Evolutionary conservation across 129 eudicot genomes (phyloP).

Genomic region (Glebionis coronaria): DNA sequence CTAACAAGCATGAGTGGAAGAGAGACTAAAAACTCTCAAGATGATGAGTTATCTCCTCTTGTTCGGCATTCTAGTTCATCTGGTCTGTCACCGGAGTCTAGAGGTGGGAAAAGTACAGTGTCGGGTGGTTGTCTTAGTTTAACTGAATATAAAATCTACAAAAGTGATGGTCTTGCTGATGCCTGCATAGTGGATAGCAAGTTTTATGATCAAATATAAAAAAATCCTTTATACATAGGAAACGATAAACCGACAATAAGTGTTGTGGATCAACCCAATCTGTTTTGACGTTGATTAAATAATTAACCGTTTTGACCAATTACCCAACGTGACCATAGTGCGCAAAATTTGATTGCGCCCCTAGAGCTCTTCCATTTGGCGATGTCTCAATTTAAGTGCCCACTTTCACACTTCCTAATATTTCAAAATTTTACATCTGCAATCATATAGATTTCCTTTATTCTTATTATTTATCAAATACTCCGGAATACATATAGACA

Average conservation of each 20-base stretch:
- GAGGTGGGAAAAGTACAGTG: constrained; percentile 49
- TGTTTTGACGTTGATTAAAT: no score
- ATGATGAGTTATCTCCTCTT: constrained; percentile 72
- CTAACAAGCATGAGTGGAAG: constrained; percentile 65
- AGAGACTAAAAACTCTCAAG: constrained; percentile 58
- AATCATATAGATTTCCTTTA: no score
- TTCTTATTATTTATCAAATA: no score
- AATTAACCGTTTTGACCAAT: no score
- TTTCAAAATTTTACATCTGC: no score
- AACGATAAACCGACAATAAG: not conserved
- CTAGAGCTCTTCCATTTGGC: not conserved
- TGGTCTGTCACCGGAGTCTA: constrained; percentile 63
- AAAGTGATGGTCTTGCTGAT: constrained; percentile 69
- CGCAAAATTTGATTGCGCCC: no score
- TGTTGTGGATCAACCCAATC: no score
- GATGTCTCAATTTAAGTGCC: not conserved
- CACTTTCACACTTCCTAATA: not conserved
- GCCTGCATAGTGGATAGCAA: no score
- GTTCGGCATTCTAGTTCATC: constrained; percentile 60
- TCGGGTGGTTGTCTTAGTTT: constrained; percentile 64
- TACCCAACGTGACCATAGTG: no score
- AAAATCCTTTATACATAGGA: not conserved
- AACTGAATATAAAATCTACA: constrained; percentile 72
- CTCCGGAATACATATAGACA: not conserved
- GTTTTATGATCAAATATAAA: not conserved